Percentiles rank a stretch among this genome's conserved stretches.
Conservation (phyloP, 2,329 filamentous ascomycete genomes). For the Echinosphaeria canescens region DNA sequence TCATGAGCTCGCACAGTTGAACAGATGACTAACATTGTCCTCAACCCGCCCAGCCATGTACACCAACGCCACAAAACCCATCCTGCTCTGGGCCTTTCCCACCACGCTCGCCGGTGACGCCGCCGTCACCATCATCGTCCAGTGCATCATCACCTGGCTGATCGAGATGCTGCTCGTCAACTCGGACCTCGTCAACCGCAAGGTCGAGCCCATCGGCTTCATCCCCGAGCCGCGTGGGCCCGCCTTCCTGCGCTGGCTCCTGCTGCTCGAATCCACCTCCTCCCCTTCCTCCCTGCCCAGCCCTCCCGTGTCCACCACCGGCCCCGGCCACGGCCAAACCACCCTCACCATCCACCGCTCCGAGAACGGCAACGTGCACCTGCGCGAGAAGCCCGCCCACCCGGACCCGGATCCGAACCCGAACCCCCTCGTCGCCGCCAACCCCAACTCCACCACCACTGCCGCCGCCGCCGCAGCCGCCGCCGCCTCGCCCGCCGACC, state of each 20-base stretch:
- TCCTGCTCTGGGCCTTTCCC: conserved; percentile 24
- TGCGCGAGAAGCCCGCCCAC: neutral
- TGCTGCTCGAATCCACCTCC: conserved; percentile 14
- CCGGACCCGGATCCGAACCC: neutral
- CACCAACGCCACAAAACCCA: conserved; percentile 13
- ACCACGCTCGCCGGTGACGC: conserved; percentile 27
- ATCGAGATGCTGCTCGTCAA: conserved; percentile 24
- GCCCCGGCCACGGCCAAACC: neutral
- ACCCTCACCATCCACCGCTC: neutral
- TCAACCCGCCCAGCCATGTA: conserved; percentile 19
- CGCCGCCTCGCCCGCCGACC: neutral
- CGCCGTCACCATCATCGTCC: conserved; percentile 25
- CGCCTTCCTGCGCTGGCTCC: conserved; percentile 16
- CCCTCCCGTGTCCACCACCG: neutral
- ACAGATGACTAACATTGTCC: neutral
- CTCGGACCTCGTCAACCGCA: conserved; percentile 19
- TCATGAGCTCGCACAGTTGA: no score
- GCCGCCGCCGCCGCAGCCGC: neutral
- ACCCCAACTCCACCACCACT: neutral
- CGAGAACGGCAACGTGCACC: no score
- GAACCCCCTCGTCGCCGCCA: no score
- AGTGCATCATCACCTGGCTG: conserved; percentile 27
- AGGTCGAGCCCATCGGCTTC: conserved; percentile 23
- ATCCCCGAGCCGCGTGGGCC: conserved; percentile 12
- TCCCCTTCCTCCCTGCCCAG: neutral